phyloP scores from a whole-genome alignment of 2,329 filamentous ascomycete genomes.

The Fusarium sp. region DNA sequence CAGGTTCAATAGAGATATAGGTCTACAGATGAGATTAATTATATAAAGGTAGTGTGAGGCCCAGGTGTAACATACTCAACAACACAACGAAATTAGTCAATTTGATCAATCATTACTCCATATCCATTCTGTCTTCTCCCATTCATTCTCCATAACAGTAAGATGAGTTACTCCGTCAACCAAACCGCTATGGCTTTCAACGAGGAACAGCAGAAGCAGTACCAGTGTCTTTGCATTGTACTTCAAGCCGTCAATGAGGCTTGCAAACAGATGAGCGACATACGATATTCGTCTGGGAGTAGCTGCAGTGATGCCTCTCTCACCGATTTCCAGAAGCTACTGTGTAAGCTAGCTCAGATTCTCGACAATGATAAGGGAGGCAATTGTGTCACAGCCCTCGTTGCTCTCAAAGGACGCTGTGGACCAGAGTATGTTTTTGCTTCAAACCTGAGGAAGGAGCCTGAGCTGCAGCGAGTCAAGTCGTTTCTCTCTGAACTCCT shows the following conservation, averaged over 20 bases:
- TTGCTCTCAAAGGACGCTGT: neutral
- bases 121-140: too few species aligned
- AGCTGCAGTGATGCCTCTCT: neutral
- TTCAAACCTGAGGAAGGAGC: neutral
- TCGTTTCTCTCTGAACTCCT: slow-evolving; percentile 4
- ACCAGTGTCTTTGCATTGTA: slow-evolving; percentile 13
- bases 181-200: neutral
- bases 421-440: slow-evolving; percentile 13
- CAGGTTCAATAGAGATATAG: neutral
- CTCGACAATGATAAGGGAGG: slow-evolving; percentile 11
- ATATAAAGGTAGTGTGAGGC: neutral
- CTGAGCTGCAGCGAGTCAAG: slow-evolving; percentile 3
- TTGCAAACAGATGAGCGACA: slow-evolving; percentile 4
- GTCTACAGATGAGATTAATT: neutral
- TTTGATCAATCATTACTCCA: too few species aligned
- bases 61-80: neutral
- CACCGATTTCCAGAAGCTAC: neutral
- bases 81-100: too few species aligned
- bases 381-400: slow-evolving; percentile 3
- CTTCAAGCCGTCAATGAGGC: slow-evolving; percentile 16
- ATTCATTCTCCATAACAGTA: neutral
- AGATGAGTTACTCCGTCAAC: slow-evolving; percentile 9
- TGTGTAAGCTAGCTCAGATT: slow-evolving; percentile 7
- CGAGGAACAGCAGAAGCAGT: neutral
- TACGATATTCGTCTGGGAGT: slow-evolving; percentile 3